These are phyloP conservation scores for Mucor piriformis DNA, from an alignment of 371 early-diverging fungal genomes.

Conservation along the genomic window DNA sequence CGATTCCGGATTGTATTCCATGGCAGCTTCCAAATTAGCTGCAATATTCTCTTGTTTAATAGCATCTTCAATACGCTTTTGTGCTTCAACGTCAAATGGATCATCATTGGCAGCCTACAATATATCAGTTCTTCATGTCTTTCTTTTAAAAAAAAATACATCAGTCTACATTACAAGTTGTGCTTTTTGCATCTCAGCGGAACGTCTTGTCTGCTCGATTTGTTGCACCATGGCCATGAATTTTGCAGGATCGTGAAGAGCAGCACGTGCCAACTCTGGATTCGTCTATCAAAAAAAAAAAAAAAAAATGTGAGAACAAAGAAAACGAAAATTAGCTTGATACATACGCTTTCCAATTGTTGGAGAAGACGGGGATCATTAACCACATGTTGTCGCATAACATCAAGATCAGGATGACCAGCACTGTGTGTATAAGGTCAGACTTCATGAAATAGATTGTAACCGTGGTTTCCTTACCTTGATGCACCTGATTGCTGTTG, in stretches of 20 bases:
- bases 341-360: constrained; percentile 62
- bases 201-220: constrained; percentile 59
- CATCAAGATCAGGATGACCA: constrained; percentile 61
- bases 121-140: not conserved
- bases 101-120: constrained; percentile 62
- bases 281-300: constrained; percentile 51
- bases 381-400: constrained; percentile 77
- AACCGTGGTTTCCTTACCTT: constrained; percentile 14
- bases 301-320: not conserved
- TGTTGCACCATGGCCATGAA: constrained; percentile 70
- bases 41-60: constrained; percentile 88
- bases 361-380: constrained; percentile 66
- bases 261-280: constrained; percentile 74
- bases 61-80: constrained; percentile 88
- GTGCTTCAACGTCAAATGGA: constrained; percentile 90
- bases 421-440: too few species aligned
- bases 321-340: not conserved
- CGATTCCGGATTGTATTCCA: constrained; percentile 95
- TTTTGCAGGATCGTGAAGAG: constrained; percentile 65
- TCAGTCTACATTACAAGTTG: constrained; percentile 50
- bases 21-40: constrained; percentile 85
- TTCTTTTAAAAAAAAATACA: constrained; percentile 22
- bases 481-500: constrained; percentile 16
- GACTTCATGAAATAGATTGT: too few species aligned
- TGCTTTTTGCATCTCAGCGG: constrained; percentile 59